Base-by-base conservation (phyloP, 257 asterid species). In the Solanum piurae region DNA sequence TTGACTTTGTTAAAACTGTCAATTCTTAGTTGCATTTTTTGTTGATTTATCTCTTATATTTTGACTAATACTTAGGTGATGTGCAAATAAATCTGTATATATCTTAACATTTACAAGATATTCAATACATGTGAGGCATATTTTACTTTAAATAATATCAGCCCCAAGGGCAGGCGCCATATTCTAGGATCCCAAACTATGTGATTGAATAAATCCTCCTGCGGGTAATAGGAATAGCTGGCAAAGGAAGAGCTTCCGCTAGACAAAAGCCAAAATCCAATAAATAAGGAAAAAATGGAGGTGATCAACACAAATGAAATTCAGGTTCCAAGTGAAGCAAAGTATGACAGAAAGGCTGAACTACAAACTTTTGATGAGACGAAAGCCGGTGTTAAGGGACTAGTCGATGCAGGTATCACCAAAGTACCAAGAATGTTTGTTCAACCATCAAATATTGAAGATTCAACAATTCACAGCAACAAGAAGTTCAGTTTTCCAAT, bases 361-460 rank as follows among this genome's bases (percentile, higher is more conserved):
- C n/a, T 75, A 12, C 71, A 77, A 87, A 69, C 69, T 25, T 87
- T 87, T 40, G 86, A 87, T 62, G 80, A 87, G 49, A 62, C 80
- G 25, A 77, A 58, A 37, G 79, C 79, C 12, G 88, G 88, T 16
- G 88, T 86, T n/a, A 86, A 86, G 44, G 88, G 86, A 36, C 86
- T 86, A 5, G 79, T 58, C 18, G 79, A 86, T 76, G 44, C 68
- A 11, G 86, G 88, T 42, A 76, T 86, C 34, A 58, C 86, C 46
- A 38, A 25, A 27, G 66, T 86, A 69, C 88, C 86, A 25, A 83
- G 18, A 4, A 16, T 86, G 1, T 86, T 86, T 40, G 20, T 86
- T 27, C 77, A 71, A 25, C 86, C 86, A 10, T 83, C 85, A n/a
- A 27, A 60, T 3, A 76, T 5, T 25, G 34, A 29, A 18, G 42